A percentile compares a stretch with the other conserved stretches of the same genome.
Evolutionary conservation across 106 monocot genomes (phyloP).

Genomic region (Vanilla planifolia): DNA sequence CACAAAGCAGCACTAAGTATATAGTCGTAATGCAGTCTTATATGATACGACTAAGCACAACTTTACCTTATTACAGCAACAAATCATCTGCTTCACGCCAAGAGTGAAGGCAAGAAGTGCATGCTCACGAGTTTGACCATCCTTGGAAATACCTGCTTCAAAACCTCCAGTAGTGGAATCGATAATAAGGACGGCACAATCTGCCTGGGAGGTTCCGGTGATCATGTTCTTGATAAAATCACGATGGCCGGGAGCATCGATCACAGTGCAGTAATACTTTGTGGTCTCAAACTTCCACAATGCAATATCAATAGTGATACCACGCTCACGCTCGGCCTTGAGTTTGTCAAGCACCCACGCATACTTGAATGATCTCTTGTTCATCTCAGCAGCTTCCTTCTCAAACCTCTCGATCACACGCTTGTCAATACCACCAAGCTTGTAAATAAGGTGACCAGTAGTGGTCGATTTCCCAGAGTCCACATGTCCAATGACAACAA

Average conservation of each 20-base stretch:
- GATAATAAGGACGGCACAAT: constrained; percentile 49
- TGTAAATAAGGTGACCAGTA: constrained; percentile 60
- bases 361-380: constrained; percentile 69
- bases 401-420: constrained; percentile 71
- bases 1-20: not conserved
- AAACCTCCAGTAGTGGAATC: constrained; percentile 69
- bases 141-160: constrained; percentile 68
- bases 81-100: constrained; percentile 65
- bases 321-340: constrained; percentile 59
- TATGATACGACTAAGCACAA: not conserved
- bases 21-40: too few species aligned
- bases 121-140: constrained; percentile 64
- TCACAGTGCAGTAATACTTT: constrained; percentile 58
- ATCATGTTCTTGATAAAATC: constrained; percentile 72
- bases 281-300: constrained; percentile 66
- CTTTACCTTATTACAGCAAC: constrained; percentile 58
- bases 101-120: constrained; percentile 64
- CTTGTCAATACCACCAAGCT: constrained; percentile 68
- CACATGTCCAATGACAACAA: constrained; percentile 65
- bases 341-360: constrained; percentile 72
- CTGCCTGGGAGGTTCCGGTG: constrained; percentile 57
- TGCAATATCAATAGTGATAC: constrained; percentile 66
- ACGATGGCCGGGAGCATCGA: constrained; percentile 54
- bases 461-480: constrained; percentile 63
- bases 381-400: constrained; percentile 62